These are phyloP conservation scores for Wickerhamiella nectarea DNA, from an alignment of 805 yeast genomes.

Conservation along the genomic window DNA sequence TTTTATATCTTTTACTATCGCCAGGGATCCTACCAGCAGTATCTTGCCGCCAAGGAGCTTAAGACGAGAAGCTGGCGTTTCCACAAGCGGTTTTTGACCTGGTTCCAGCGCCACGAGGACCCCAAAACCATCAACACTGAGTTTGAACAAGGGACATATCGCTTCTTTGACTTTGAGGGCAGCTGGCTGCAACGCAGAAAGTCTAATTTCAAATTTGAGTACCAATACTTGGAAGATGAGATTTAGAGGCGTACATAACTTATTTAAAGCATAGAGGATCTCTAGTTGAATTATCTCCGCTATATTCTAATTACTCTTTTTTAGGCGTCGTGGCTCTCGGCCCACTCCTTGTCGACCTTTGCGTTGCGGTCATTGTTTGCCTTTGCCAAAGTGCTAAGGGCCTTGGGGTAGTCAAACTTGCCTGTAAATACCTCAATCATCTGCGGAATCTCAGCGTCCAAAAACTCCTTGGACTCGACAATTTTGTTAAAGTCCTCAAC, in stretches of 20 bases:
- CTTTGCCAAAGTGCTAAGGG: constrained; percentile 29
- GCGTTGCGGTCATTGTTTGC: constrained; percentile 19
- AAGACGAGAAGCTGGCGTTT: constrained; percentile 69
- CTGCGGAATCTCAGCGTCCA: constrained; percentile 29
- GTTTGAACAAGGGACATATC: constrained; percentile 42
- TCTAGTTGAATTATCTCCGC: too few species aligned
- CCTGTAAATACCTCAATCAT: constrained; percentile 49
- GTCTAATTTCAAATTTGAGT: constrained; percentile 42
- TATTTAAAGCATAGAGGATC: too few species aligned
- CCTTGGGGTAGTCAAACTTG: constrained; percentile 50
- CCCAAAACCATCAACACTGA: constrained; percentile 31
- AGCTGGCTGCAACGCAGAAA: constrained; percentile 51
- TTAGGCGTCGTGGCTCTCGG: not conserved
- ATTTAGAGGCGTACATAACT: too few species aligned
- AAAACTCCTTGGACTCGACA: constrained; percentile 28
- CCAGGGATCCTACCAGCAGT: constrained; percentile 58
- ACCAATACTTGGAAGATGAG: constrained; percentile 32
- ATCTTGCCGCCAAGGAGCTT: constrained; percentile 69
- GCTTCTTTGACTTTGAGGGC: constrained; percentile 74
- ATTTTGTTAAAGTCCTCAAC: constrained; percentile 30
- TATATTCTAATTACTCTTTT: not conserved
- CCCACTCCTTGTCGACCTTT: constrained; percentile 4
- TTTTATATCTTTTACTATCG: constrained; percentile 87
- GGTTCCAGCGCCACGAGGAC: constrained; percentile 64
- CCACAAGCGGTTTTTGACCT: constrained; percentile 57